Evolutionary conservation across 768 basidiomycete species (phyloP).

Genomic region (Dendrothele bispora): DNA sequence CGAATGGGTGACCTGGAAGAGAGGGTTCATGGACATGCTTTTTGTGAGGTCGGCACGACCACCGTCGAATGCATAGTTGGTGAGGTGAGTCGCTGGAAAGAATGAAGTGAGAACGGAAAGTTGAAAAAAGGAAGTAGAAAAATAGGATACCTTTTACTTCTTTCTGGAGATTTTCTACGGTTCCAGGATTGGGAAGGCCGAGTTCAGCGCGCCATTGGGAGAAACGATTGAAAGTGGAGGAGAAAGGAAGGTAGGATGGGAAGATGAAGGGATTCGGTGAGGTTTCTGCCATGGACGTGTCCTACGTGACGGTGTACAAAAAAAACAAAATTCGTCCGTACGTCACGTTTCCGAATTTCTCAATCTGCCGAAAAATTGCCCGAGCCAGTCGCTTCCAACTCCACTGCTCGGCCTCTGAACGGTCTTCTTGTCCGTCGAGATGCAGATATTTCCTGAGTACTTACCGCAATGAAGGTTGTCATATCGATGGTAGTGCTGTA

Average conservation of each 20-base stretch:
- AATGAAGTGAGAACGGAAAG: conserved; percentile 7
- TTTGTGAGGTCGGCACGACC: conserved; percentile 96
- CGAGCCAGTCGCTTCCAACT: too few relatives aligned
- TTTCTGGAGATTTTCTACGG: conserved; percentile 88
- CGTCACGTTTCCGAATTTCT: neutral
- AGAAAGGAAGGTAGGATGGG: conserved; percentile 42
- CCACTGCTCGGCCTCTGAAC: too few relatives aligned
- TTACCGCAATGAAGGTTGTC: too few relatives aligned
- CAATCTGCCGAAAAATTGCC: neutral
- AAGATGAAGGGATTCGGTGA: neutral
- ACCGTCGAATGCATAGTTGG: conserved; percentile 96
- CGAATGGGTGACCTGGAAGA: conserved; percentile 97
- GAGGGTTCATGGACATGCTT: conserved; percentile 87
- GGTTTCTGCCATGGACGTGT: too few relatives aligned
- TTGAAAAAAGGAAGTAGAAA: conserved; percentile 1
- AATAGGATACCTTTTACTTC: conserved; percentile 79
- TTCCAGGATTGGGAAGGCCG: conserved; percentile 88
- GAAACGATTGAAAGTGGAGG: conserved; percentile 69
- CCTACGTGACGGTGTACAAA: too few relatives aligned
- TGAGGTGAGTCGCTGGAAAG: conserved; percentile 77
- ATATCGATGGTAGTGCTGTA: too few relatives aligned
- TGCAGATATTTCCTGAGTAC: too few relatives aligned
- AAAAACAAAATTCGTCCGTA: too few relatives aligned
- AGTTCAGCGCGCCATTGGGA: conserved; percentile 80
- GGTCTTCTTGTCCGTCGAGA: too few relatives aligned